Evolutionary conservation across 2,329 filamentous ascomycete genomes (phyloP).

Genomic region (Xylaria sp.): DNA sequence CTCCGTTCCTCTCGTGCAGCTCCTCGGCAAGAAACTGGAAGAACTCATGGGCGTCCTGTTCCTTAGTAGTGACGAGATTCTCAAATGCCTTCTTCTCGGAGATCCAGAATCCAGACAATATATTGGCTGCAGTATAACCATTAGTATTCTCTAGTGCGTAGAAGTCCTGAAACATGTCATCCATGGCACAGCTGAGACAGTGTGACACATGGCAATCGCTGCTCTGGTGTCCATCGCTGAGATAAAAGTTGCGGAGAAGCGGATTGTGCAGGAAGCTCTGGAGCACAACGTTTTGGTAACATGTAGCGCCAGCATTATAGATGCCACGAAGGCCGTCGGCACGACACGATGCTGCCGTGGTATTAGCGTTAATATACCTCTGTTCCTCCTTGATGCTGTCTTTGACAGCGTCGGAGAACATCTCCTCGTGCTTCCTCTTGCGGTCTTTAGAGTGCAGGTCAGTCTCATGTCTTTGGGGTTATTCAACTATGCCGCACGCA

Average conservation of each 20-base stretch:
- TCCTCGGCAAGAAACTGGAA: constrained; percentile 95
- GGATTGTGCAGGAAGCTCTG: constrained; percentile 95
- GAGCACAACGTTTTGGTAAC: constrained; percentile 95
- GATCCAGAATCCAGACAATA: constrained; percentile 89
- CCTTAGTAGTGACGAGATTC: constrained; percentile 85
- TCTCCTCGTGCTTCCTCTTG: constrained; percentile 78
- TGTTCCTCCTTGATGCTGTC: constrained; percentile 65
- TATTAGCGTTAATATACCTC: constrained; percentile 77
- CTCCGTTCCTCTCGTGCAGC: constrained; percentile 81
- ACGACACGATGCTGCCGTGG: constrained; percentile 78
- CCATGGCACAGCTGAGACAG: constrained; percentile 73
- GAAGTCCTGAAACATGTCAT: constrained; percentile 75
- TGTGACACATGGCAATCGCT: constrained; percentile 70
- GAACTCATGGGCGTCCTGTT: constrained; percentile 97
- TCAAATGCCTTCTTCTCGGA: constrained; percentile 75
- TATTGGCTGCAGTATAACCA: constrained; percentile 87
- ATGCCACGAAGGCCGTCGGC: constrained; percentile 89
- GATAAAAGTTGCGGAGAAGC: constrained; percentile 87
- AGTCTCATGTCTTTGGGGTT: neutral
- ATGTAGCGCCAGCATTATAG: constrained; percentile 98
- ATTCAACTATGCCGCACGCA: neutral
- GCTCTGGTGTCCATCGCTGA: constrained; percentile 85
- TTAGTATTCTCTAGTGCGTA: constrained; percentile 79
- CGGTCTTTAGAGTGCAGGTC: constrained; percentile 52
- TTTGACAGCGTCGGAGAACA: constrained; percentile 66